Conservation (phyloP, 2,329 filamentous ascomycete species). For the Claviceps paspali region DNA sequence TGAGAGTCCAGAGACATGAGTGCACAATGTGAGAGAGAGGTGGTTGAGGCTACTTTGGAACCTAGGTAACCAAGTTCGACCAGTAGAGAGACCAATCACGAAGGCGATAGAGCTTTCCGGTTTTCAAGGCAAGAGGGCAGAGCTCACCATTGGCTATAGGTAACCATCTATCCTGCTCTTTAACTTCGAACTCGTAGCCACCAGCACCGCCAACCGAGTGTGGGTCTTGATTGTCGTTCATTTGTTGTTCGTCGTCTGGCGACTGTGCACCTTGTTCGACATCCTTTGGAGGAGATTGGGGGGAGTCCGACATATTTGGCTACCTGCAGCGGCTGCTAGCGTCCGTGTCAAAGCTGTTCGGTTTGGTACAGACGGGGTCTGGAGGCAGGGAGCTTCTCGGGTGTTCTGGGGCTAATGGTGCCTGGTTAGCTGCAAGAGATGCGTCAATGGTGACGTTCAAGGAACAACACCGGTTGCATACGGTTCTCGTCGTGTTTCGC, state of each 20-base stretch:
- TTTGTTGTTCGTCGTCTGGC: slow-evolving; percentile 85
- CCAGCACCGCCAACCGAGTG: slow-evolving; percentile 49
- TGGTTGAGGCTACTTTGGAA: slow-evolving; percentile 15
- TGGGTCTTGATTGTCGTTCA: slow-evolving; percentile 74
- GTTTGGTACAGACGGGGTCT: slow-evolving; percentile 37
- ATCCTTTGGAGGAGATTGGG: slow-evolving; percentile 83
- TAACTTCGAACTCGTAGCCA: slow-evolving; percentile 91
- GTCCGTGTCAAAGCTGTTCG: slow-evolving; percentile 42
- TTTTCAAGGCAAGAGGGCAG: slow-evolving; percentile 12
- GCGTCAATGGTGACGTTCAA: slow-evolving; percentile 32
- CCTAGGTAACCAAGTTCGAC: neutral
- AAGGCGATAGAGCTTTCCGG: neutral
- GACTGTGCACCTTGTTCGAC: slow-evolving; percentile 88
- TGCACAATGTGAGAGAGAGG: slow-evolving; percentile 18
- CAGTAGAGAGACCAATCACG: slow-evolving; percentile 1
- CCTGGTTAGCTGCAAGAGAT: slow-evolving; percentile 35
- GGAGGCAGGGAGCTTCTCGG: slow-evolving; percentile 26
- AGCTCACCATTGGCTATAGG: slow-evolving; percentile 99
- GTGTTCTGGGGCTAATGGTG: slow-evolving; percentile 15
- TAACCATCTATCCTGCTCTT: slow-evolving; percentile 98
- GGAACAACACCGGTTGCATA: slow-evolving; percentile 15
- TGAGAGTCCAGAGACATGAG: slow-evolving; percentile 47
- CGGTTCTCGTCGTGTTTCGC: slow-evolving; percentile 15
- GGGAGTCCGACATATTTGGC: slow-evolving; percentile 83
- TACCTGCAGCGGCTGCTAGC: slow-evolving; percentile 50